Base-by-base conservation (phyloP, 2,329 filamentous ascomycete genomes). In the Colletotrichum orbiculare region DNA sequence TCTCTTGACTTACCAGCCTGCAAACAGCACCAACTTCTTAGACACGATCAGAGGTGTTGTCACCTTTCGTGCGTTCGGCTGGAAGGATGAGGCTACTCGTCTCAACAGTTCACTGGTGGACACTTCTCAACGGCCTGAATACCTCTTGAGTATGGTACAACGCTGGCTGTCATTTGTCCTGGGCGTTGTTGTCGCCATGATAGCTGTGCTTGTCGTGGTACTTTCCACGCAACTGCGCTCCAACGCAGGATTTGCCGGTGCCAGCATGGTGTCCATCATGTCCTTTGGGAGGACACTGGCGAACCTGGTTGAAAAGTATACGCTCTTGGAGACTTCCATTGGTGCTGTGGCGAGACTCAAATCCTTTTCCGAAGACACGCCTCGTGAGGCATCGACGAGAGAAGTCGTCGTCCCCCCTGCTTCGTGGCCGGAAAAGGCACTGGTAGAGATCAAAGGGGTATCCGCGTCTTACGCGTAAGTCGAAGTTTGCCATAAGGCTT, bases 11-110 rank as follows among this genome's bases (percentile, higher is more conserved):
- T 13, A 46, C 45, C 9, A 33, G 2, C 15, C 13, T 50, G 7
- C 8, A 6, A 2, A 3, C 13, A 61, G 58, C 62, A 74, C 79
- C 0, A 78, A 88, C 65, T 89, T 88, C 68, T 76, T 83, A 15
- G 86, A 88, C 67, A 84, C 82, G 1, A 78, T 88, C 38, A 80
- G 80, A 33, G 87, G 87, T 0, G 71, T 88, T 0, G 76, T 79
- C 0, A 89, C 86, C 0, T 78, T 89, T 35, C 79, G 87, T 7
- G 85, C 87, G 2, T 88, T 87, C 66, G 80, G 81, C 4, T 88
- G 85, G 86, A 75, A 81, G 43, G 69, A 74, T 3, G 70, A 75
- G 1, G 77, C 81, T 60, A 74, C 82, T 10, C 69, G 76, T 1
- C 75, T 76, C 49, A 87, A 85, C 64, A 73, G 80, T 34, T 59